A percentile compares a stretch with the other conserved stretches of the same genome.
These are phyloP conservation scores for Aspergillus haitiensis DNA, from an alignment of 495 filamentous ascomycete species.

Conservation along the genomic window DNA sequence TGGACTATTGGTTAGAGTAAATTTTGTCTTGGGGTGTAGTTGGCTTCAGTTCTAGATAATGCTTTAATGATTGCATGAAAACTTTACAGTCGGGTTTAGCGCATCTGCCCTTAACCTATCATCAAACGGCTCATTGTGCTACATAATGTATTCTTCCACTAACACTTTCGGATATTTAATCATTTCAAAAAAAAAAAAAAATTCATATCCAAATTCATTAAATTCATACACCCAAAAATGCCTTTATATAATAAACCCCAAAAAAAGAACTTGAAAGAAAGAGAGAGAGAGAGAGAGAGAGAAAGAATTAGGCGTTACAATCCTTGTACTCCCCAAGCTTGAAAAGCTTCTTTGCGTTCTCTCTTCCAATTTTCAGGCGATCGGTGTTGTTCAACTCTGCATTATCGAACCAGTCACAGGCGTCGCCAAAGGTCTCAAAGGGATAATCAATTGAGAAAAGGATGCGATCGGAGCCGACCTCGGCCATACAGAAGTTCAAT, in stretches of 20 bases:
- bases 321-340: constrained; percentile 47
- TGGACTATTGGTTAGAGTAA: constrained; percentile 7
- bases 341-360: constrained; percentile 57
- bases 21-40: too few relatives aligned
- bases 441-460: constrained; percentile 55
- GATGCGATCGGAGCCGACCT: constrained; percentile 46
- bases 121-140: too few relatives aligned
- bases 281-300: neutral
- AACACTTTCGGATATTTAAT: too few relatives aligned
- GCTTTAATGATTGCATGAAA: too few relatives aligned
- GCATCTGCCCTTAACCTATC: too few relatives aligned
- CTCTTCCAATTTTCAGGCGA: constrained; percentile 51
- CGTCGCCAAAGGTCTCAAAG: constrained; percentile 54
- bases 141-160: too few relatives aligned
- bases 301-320: constrained; percentile 27
- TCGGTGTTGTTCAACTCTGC: constrained; percentile 45
- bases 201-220: too few relatives aligned
- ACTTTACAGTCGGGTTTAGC: too few relatives aligned
- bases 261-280: constrained; percentile 7
- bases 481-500: constrained; percentile 49
- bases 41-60: too few relatives aligned
- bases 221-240: too few relatives aligned
- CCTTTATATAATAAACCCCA: neutral
- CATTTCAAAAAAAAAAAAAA: too few relatives aligned
- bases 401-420: constrained; percentile 55